Percentiles rank a stretch among this genome's conserved stretches.
Evolutionary conservation across 169 alveolate species (phyloP).

Genomic region (Plasmodium cynomolgi): DNA sequence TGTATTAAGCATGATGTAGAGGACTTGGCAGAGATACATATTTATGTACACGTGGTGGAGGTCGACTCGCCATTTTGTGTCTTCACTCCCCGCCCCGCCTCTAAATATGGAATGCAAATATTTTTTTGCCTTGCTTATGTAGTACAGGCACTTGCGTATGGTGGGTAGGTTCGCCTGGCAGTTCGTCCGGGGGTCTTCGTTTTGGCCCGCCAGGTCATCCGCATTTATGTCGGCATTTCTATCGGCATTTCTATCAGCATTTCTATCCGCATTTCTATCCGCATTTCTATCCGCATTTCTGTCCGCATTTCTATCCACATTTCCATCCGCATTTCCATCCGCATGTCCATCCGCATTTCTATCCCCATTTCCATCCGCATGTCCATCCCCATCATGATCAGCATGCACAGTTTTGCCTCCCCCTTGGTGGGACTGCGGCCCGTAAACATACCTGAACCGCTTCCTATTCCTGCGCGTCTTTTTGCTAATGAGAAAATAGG

Average conservation of each 20-base stretch:
- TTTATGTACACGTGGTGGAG: neutral
- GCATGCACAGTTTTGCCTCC: neutral
- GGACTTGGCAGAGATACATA: slow-evolving; percentile 30
- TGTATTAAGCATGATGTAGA: slow-evolving; percentile 25
- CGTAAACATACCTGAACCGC: slow-evolving; percentile 17
- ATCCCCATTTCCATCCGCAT: neutral
- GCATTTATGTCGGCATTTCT: neutral
- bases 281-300: no score
- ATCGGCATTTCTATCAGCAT: no score
- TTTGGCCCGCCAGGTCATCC: neutral
- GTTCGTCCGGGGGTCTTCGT: neutral
- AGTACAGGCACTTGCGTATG: slow-evolving; percentile 42
- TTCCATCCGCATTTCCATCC: neutral
- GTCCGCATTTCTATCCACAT: neutral
- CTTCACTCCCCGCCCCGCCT: neutral
- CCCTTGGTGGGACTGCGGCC: neutral
- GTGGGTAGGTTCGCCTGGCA: neutral
- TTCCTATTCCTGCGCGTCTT: slow-evolving; percentile 25
- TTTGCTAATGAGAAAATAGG: slow-evolving; percentile 53
- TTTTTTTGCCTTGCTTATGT: slow-evolving; percentile 17
- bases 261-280: neutral
- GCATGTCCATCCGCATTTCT: neutral
- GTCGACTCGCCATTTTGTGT: neutral
- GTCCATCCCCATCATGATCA: neutral
- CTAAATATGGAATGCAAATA: neutral